Percentiles rank a stretch among this genome's conserved stretches.
Conservation (phyloP, 2,329 filamentous ascomycete species). For the Amylocarpus encephaloides region DNA sequence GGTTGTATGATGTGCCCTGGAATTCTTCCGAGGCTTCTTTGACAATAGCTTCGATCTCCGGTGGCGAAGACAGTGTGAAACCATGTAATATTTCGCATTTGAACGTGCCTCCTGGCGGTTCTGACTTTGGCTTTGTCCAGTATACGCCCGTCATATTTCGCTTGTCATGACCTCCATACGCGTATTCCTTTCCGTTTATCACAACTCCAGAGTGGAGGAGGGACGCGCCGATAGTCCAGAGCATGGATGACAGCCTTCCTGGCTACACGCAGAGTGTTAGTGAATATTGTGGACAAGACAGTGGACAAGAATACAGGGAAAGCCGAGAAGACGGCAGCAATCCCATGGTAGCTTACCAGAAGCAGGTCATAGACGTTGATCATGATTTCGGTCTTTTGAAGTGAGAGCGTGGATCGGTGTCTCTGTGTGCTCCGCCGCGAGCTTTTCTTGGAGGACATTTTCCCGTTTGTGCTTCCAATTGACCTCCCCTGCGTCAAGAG, state of each 20-base stretch:
- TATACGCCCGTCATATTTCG: constrained; percentile 71
- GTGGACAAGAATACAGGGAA: not conserved
- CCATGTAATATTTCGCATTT: constrained; percentile 70
- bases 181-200: constrained; percentile 74
- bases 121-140: constrained; percentile 66
- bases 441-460: constrained; percentile 28
- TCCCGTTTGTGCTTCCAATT: not conserved
- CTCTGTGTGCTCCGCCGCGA: constrained; percentile 21
- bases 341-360: constrained; percentile 43
- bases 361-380: constrained; percentile 77
- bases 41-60: constrained; percentile 67
- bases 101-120: constrained; percentile 74
- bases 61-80: constrained; percentile 62
- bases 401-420: constrained; percentile 61
- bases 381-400: constrained; percentile 65
- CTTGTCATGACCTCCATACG: constrained; percentile 75
- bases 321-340: not conserved
- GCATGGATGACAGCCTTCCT: constrained; percentile 64
- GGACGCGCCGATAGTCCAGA: constrained; percentile 72
- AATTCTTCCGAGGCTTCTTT: constrained; percentile 65
- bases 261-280: constrained; percentile 41
- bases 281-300: not conserved
- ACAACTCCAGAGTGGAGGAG: constrained; percentile 79
- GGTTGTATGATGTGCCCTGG: constrained; percentile 69
- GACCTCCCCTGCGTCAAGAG: not conserved